phyloP scores from a whole-genome alignment of 2,329 filamentous ascomycete genomes.

The Neonectria hederae region DNA sequence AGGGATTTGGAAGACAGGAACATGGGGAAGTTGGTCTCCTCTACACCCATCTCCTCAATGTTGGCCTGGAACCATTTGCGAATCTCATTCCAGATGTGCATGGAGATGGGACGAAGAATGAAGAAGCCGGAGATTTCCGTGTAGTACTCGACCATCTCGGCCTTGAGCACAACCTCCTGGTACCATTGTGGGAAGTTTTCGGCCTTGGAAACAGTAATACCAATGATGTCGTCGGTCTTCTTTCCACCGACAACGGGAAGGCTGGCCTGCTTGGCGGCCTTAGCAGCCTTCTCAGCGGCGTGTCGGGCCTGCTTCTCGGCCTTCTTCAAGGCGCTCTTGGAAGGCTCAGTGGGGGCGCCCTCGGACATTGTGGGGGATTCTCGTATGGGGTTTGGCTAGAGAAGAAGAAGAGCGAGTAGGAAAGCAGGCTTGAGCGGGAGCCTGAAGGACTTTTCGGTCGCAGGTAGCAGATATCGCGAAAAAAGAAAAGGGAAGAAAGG shows the following conservation, averaged over 20 bases:
- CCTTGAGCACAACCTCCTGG: constrained; percentile 96
- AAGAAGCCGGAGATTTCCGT: constrained; percentile 95
- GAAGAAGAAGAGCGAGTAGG: constrained; percentile 14
- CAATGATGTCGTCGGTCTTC: constrained; percentile 77
- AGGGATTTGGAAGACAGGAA: constrained; percentile 94
- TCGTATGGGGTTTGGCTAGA: constrained; percentile 12
- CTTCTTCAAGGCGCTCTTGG: constrained; percentile 73
- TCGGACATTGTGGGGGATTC: constrained; percentile 43
- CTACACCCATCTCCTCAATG: constrained; percentile 91
- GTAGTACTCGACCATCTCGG: constrained; percentile 98
- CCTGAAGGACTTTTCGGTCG: constrained; percentile 26
- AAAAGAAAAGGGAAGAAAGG: constrained; percentile 27
- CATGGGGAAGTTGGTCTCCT: constrained; percentile 96
- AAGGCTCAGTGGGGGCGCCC: constrained; percentile 50
- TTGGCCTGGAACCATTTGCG: constrained; percentile 74
- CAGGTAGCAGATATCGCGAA: constrained; percentile 19
- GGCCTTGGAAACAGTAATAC: constrained; percentile 86
- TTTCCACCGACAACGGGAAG: constrained; percentile 66
- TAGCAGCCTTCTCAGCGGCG: constrained; percentile 69
- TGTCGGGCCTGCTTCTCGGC: constrained; percentile 71
- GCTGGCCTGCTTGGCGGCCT: constrained; percentile 64
- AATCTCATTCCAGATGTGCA: constrained; percentile 74
- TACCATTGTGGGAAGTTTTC: constrained; percentile 96
- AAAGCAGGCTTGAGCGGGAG: constrained; percentile 8
- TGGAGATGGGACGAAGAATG: constrained; percentile 79